These are phyloP conservation scores for Trichomonas gallinae DNA, from an alignment of 208 protist species.

Conservation along the genomic window DNA sequence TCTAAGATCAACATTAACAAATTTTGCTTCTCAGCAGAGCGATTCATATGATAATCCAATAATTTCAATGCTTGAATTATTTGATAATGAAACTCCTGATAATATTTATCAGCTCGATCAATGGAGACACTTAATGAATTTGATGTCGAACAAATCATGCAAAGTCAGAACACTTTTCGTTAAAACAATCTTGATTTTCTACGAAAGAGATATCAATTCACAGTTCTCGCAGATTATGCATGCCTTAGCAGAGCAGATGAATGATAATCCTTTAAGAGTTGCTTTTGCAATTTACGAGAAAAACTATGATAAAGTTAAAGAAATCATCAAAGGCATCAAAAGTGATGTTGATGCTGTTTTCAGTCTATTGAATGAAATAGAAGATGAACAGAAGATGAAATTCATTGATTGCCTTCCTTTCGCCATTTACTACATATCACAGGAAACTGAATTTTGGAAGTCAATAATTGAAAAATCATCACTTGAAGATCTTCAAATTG, in stretches of 20 bases:
- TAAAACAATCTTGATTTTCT: background rate
- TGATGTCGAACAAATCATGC: background rate
- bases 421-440: background rate
- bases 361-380: background rate
- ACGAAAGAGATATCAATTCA: background rate
- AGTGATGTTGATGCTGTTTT: background rate
- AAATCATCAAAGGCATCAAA: background rate
- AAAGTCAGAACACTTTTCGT: background rate
- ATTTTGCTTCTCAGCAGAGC: background rate
- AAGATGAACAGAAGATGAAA: background rate
- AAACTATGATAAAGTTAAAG: background rate
- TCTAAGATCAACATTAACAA: background rate
- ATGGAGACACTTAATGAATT: background rate
- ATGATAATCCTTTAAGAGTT: background rate
- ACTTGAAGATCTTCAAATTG: too few relatives aligned
- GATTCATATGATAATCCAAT: background rate
- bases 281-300: background rate
- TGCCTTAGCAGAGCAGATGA: background rate
- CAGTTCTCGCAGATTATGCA: background rate
- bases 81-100: background rate
- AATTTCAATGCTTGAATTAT: background rate
- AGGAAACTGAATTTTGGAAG: background rate
- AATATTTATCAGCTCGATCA: background rate
- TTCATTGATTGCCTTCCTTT: background rate
- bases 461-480: background rate